Base-by-base conservation (phyloP, 495 filamentous ascomycete species). In the Lindgomyces ingoldianus region DNA sequence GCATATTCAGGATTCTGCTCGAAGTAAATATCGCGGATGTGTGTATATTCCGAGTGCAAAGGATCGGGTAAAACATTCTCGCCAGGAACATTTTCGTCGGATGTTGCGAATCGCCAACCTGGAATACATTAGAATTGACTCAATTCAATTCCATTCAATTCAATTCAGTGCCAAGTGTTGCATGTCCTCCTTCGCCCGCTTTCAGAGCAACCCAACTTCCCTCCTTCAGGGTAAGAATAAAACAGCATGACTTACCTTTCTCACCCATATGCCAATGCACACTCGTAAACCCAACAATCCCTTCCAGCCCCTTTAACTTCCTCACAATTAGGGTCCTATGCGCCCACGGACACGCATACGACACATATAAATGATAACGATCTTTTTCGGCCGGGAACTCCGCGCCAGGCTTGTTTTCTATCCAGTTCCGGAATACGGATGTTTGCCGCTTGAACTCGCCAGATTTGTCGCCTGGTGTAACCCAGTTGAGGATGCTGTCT, bases 401-500 rank as follows among this genome's bases (percentile, higher is more conserved):
- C 3, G 86, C 83, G 9, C 80, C 84, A 6, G 84, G 72, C 59
- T 88, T 74, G 47, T 77, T 78, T 14, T 77, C 78, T 47, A 79
- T 73, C 6, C 68, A 80, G 65, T 74, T 75, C 33, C 76, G 72
- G 61, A 81, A 81, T 33, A 72, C 68, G 27, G 77, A 76, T 1
- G 70, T 62, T 60, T 80, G 78, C 62, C 73, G 87, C 78, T 94
- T 95, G 85, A 95, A 97, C 76, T 96, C 92, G 76, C 93, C 93
- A 1, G 85, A 82, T 64, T 84, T 87, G 76, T 91, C 88, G 58
- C 78, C 77, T 36, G 85, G 86, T 22, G 82, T 78, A 18, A 91
- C 91, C 91, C 91, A 96, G 69, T 93, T 82, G 27, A 91, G 92
- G 74, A 96, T 94, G 51, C 33, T 21, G 18, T 72, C 56, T 53